phyloP scores from a whole-genome alignment of 345 rosid species.

The Jatropha curcas region DNA sequence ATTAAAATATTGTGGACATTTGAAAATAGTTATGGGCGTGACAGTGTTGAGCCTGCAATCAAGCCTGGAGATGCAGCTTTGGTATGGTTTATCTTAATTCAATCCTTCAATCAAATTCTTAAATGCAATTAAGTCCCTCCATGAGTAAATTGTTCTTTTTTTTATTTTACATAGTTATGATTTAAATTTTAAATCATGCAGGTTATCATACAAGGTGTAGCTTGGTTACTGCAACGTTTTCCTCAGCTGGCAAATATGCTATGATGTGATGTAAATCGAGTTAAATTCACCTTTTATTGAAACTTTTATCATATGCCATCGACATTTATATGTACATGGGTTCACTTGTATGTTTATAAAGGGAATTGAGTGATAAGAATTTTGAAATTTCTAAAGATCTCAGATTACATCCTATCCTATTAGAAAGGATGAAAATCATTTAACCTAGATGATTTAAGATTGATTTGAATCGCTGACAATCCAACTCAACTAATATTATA shows the following conservation, averaged over 20 bases:
- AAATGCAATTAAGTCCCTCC: background rate
- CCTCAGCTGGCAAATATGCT: slow-evolving; percentile 65
- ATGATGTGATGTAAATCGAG: too few relatives aligned
- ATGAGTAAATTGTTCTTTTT: background rate
- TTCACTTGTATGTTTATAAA: too few relatives aligned
- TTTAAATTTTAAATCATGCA: slow-evolving; percentile 19
- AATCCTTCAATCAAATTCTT: background rate
- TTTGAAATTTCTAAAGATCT: too few relatives aligned
- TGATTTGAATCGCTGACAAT: too few relatives aligned
- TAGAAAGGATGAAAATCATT: too few relatives aligned
- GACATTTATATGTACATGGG: too few relatives aligned
- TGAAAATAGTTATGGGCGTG: slow-evolving; percentile 68
- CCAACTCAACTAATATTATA: too few relatives aligned
- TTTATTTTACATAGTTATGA: background rate
- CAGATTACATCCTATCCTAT: too few relatives aligned
- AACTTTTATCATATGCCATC: too few relatives aligned
- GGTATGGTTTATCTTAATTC: slow-evolving; percentile 36
- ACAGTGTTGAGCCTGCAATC: slow-evolving; percentile 77
- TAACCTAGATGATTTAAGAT: too few relatives aligned
- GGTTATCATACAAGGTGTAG: slow-evolving; percentile 71
- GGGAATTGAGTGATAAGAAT: too few relatives aligned
- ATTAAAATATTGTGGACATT: background rate
- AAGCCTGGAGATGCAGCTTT: slow-evolving; percentile 84
- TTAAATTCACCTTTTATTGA: too few relatives aligned
- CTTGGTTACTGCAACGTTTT: slow-evolving; percentile 74